Evolutionary conservation across 352 stramenopile species (phyloP), one percentile per base, ranked within the genome.

Genomic region (Pythium utonaiense): DNA sequence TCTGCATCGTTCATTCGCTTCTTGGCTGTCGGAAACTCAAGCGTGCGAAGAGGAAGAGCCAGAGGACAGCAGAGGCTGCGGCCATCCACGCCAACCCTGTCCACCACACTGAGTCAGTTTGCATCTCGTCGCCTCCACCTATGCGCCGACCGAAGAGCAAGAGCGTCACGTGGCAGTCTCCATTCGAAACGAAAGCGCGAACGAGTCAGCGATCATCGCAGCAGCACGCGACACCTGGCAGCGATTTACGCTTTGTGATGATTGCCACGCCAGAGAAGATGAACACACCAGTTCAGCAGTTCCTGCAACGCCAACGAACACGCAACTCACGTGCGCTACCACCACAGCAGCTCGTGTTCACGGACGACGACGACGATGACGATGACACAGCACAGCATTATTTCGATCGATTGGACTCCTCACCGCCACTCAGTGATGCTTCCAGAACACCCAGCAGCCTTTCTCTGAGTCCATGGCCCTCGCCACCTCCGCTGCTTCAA

Each of bases 81-180:
- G 2, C 40, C 5, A 13, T 17, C 17, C 56, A 33, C 34, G 45
- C 12, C 6, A 19, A 7, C 14, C 56, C 9, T 51, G 34, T 17
- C 34, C 24, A 25, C 40, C 16, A 17, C 45, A 25, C 33, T 51
- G 17, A 22, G 33, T 33, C 21, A 13, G 2, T 6, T 6, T 7
- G 27, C 34, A 24, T 42, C 3, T 38, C 38, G 8, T 28, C 49
- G 3, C 57, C 19, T 38, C 49, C 49, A 24, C 21, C 31, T 1
- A 44, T 30, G 14, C 36, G 49, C 16, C 58, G 58, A 41, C 17
- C 38, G 9, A 66, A 66, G 52, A 66, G 59, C 34, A 66, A 66
- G 52, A 66, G 59, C 21, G 59, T 66, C 13, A 57, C 59, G 25
- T 66, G 59, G 59, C 59, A 66, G 52, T 65, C 58, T 25, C 58